phyloP scores from a whole-genome alignment of 352 stramenopile species.

The Phytopythium vexans region DNA sequence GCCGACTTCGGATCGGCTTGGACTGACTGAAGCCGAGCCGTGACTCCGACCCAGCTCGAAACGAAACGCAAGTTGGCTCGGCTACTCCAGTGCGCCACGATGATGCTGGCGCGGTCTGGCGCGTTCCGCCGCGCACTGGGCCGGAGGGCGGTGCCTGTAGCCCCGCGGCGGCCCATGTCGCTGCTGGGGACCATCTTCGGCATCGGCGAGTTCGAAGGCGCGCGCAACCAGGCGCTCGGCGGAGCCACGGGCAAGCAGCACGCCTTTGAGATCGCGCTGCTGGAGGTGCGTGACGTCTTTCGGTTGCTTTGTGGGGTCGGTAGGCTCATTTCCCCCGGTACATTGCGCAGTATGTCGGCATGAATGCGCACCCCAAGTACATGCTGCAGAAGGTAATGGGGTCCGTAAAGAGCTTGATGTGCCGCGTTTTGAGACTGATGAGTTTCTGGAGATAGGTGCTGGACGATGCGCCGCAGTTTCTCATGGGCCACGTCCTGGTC shows the following conservation, averaged over 20 bases:
- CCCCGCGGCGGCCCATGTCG: constrained; percentile 45
- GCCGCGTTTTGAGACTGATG: background rate
- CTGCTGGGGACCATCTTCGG: constrained; percentile 74
- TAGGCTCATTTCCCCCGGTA: background rate
- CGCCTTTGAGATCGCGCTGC: constrained; percentile 63
- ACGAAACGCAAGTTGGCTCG: too few relatives aligned
- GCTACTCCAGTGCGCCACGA: too few relatives aligned
- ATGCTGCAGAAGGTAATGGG: constrained; percentile 50
- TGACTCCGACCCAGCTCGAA: too few relatives aligned
- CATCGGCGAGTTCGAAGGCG: constrained; percentile 78
- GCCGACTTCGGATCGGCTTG: too few relatives aligned
- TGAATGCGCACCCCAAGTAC: constrained; percentile 78
- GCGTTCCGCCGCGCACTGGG: too few relatives aligned
- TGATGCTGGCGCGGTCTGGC: too few relatives aligned
- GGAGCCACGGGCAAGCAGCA: constrained; percentile 63
- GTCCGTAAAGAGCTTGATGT: background rate
- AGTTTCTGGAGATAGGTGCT: constrained; percentile 27
- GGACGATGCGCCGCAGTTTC: constrained; percentile 49
- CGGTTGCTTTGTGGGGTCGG: background rate
- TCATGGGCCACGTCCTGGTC: constrained; percentile 86
- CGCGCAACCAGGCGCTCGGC: constrained; percentile 53
- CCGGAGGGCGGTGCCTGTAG: background rate
- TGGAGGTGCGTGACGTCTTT: constrained; percentile 33
- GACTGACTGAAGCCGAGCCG: too few relatives aligned
- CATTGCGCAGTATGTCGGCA: constrained; percentile 56